Evolutionary conservation across 768 basidiomycete species (phyloP), one percentile per base, ranked within the genome.

Genomic region (Boletus subcaerulescens): DNA sequence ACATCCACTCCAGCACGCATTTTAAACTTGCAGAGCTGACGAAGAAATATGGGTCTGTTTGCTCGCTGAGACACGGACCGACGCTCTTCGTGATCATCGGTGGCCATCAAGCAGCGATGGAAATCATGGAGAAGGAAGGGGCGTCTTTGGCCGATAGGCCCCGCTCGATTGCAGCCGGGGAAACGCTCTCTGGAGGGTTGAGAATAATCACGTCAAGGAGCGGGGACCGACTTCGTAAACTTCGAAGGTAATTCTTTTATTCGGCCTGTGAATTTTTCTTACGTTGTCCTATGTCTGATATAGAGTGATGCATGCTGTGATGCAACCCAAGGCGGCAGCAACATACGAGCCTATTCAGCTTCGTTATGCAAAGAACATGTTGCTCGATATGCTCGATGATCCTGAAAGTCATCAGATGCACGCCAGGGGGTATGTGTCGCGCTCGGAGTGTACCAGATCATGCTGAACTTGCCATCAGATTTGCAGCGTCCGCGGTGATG

Each of bases 101-200:
- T 10, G 18, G 40, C 1, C 20, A 41, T 14, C 44, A 40, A 63
- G 74, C 73, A 5, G 76, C 72, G 1, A 54, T 68, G 24, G 76
- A 77, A 12, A 73, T 77, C 45, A 67, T 77, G 69, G 70, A 72
- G 52, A 77, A 74, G 50, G 68, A 74, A 39, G 73, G 74, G 0
- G 65, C 63, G 0, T 59, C 64, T n/a, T 53, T 73, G 2, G 65
- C 61, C 0, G 76, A 76, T 51, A 57, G 76, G 4, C 76, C 76
- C 5, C 68, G 70, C 20, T 60, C 50, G 3, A 63, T 77, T 26
- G 68, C 76, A 6, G 73, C 65, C 3, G 67, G 56, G 13, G 75
- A 76, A 32, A 60, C 66, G 1, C 56, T 76, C 6, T 73, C 70
- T 0, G 70, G 69, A 1, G 69, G 69, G 2, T 65, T 74, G 71